These are phyloP conservation scores for Colletotrichum godetiae DNA, from an alignment of 2,329 filamentous ascomycete genomes.

Conservation along the genomic window DNA sequence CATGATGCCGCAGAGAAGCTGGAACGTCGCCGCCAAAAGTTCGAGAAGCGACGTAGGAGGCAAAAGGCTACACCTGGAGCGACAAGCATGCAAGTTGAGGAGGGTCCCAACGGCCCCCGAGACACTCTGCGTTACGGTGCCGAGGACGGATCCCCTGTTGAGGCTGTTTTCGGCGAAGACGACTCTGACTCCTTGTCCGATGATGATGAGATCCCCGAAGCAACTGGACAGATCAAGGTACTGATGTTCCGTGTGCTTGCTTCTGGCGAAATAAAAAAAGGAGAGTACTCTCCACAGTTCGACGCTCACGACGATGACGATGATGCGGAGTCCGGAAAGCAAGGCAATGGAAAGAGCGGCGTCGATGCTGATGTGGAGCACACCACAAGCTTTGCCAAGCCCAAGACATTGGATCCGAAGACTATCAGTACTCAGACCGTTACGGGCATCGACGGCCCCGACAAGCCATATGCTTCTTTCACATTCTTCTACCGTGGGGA, in stretches of 20 bases:
- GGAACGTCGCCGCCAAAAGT: slow-evolving; percentile 87
- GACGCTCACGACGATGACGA: slow-evolving; percentile 97
- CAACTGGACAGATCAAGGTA: slow-evolving; percentile 97
- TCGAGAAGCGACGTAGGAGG: slow-evolving; percentile 74
- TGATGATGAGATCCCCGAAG: slow-evolving; percentile 91
- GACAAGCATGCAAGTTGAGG: slow-evolving; percentile 50
- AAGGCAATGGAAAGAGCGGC: slow-evolving; percentile 65
- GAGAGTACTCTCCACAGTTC: slow-evolving; percentile 97
- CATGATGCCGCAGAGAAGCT: slow-evolving; percentile 91
- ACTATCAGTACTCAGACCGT: slow-evolving; percentile 99
- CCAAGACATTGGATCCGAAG: slow-evolving; percentile 94
- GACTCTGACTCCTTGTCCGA: slow-evolving; percentile 79
- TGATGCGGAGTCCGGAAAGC: slow-evolving; percentile 62
- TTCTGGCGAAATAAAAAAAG: slow-evolving; percentile 96
- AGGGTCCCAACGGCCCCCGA: slow-evolving; percentile 55
- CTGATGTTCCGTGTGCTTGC: slow-evolving; percentile 95
- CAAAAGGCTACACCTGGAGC: slow-evolving; percentile 62
- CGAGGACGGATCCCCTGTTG: slow-evolving; percentile 79
- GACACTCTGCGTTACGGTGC: slow-evolving; percentile 84
- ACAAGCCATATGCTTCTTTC: slow-evolving; percentile 96
- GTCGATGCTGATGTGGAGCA: slow-evolving; percentile 91
- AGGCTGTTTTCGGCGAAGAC: slow-evolving; percentile 75
- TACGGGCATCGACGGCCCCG: slow-evolving; percentile 95
- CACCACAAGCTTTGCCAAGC: slow-evolving; percentile 97
- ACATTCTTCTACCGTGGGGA: slow-evolving; percentile 98